Evolutionary conservation across 192 early-diverging fungal genomes (phyloP), one percentile per base, ranked within the genome.

Genomic region (Backusella macrospora): DNA sequence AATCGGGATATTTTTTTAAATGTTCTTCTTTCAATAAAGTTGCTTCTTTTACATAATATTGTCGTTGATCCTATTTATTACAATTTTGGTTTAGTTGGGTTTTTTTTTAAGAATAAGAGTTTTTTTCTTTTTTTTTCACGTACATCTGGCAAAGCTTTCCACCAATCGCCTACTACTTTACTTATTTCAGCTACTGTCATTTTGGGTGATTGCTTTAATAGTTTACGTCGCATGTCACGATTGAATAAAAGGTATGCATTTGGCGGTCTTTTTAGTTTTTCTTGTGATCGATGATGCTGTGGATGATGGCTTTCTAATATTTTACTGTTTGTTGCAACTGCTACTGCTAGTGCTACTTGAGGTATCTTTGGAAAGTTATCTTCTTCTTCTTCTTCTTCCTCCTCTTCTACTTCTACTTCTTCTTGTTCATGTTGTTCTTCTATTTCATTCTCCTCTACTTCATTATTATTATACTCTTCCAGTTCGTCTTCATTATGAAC

Each of bases 231-330:
- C 82, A 87, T 88, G 43, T 87, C 86, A 44, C 83, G 80, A 66
- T 89, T 90, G 59, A 87, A 90, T 47, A 90, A 81, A 45, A 90
- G 49, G 68, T 89, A 90, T 16, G 85, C 85, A 72, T 89, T 90
- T 70, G 86, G 85, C 13, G 87, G 87, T 21, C 87, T 81, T 74
- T 86, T 89, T n/a, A 87, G 71, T 65, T 83, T 72, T 65, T 84
- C 47, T 29, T 65, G 68, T 43, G 38, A 26, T 69, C 45, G 43
- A 38, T 69, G 43, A 12, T 64, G 29, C 46, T 47, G 15, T 38
- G 38, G 34, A 12, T 65, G 15, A 34, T 39, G 23, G 23, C 63
- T 39, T 38, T 65, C 15, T 39, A 38, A n/a, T 65, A 16, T 34
- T 65, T 65, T 26, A 23, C 9, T 59, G 26, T 59, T 59, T 59